These are phyloP conservation scores for Boletus semigastroideus DNA, from an alignment of 1,284 basidiomycete genomes.

Conservation along the genomic window DNA sequence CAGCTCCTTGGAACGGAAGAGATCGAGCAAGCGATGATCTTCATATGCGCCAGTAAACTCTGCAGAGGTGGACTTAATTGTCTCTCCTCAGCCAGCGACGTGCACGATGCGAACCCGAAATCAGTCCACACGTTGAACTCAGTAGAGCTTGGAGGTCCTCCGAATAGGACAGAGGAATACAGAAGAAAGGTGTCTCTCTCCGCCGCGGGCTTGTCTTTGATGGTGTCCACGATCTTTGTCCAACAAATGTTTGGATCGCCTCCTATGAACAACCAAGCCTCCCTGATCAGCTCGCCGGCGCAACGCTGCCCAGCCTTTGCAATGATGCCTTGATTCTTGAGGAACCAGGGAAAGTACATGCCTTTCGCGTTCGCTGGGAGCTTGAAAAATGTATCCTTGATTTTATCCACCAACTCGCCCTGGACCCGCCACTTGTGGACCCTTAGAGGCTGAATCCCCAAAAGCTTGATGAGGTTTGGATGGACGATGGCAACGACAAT, in stretches of 20 bases:
- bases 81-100: not conserved
- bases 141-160: too few species aligned
- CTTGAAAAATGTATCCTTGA: not conserved
- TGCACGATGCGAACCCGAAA: not conserved
- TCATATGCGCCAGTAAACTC: too few species aligned
- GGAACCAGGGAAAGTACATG: not conserved
- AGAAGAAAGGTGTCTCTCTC: not conserved
- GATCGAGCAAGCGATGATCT: too few species aligned
- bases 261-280: not conserved
- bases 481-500: not conserved
- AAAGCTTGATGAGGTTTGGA: not conserved
- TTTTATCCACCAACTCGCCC: not conserved
- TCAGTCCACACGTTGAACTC: not conserved
- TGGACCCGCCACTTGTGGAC: not conserved
- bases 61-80: too few species aligned
- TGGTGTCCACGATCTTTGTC: not conserved
- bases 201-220: not conserved
- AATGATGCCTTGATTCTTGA: conserved; percentile 1
- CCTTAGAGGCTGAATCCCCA: not conserved
- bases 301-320: not conserved
- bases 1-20: too few species aligned
- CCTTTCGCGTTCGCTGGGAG: not conserved
- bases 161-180: not conserved
- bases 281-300: too few species aligned
- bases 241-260: not conserved